Percentiles rank a stretch among this genome's conserved stretches.
Evolutionary conservation across 192 early-diverging fungal species (phyloP).

Genomic region (Coemansia sp.): DNA sequence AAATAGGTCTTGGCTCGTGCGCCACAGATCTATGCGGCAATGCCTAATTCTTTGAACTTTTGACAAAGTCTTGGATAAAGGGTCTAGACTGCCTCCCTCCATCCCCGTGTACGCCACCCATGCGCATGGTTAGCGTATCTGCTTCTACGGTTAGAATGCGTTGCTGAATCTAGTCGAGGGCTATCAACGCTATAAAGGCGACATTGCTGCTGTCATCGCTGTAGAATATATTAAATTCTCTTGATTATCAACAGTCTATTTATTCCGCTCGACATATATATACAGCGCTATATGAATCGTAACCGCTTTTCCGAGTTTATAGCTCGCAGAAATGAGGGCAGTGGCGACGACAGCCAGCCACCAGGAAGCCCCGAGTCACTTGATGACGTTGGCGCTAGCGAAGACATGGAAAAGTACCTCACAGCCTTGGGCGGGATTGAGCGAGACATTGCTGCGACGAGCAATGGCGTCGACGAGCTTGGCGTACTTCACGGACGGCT

Average conservation of each 20-base stretch:
- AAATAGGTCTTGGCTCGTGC: background rate
- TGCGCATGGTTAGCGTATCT: background rate
- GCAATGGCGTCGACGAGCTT: conserved; percentile 36
- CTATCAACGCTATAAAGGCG: background rate
- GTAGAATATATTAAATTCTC: background rate
- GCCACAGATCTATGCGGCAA: conserved; percentile 1
- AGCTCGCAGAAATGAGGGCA: conserved; percentile 19
- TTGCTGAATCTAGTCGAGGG: background rate
- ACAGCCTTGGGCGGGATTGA: conserved; percentile 43
- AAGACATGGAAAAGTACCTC: conserved; percentile 52
- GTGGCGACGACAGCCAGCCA: conserved; percentile 17
- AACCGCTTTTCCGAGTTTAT: conserved; percentile 34
- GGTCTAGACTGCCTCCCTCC: background rate
- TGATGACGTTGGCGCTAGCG: conserved; percentile 10
- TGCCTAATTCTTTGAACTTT: background rate
- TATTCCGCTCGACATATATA: background rate
- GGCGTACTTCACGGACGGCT: conserved; percentile 39
- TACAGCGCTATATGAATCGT: conserved; percentile 17
- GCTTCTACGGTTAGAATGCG: background rate
- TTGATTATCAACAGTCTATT: background rate
- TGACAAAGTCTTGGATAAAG: background rate
- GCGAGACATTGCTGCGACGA: conserved; percentile 31
- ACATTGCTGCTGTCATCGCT: background rate
- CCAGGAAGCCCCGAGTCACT: conserved; percentile 22
- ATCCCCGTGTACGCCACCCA: background rate